phyloP scores from a whole-genome alignment of 345 rosid genomes.

The Hypericum androsaemum region DNA sequence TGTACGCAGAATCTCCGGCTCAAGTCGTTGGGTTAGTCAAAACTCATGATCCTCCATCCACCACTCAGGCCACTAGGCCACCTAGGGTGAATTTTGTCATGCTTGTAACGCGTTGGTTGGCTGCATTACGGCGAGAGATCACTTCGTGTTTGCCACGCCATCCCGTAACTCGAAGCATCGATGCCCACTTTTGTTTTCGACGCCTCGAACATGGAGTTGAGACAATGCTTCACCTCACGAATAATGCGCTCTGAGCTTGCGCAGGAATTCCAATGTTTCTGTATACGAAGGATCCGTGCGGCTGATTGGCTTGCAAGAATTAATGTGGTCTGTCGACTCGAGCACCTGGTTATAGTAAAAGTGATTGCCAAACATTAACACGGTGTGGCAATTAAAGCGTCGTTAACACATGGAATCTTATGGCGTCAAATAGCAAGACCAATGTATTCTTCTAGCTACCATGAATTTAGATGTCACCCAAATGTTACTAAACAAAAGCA shows the following conservation, averaged over 20 bases:
- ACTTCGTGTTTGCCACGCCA: neutral
- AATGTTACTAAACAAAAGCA: neutral
- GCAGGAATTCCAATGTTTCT: constrained; percentile 56
- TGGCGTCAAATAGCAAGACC: no score
- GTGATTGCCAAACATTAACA: neutral
- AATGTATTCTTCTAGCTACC: no score
- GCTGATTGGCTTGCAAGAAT: constrained; percentile 89
- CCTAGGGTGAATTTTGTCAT: no score
- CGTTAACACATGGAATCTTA: no score
- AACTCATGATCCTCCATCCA: no score
- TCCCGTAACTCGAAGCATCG: neutral
- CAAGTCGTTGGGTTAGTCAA: no score
- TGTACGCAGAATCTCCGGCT: no score
- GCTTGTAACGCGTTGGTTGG: no score
- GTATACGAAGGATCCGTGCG: constrained; percentile 71
- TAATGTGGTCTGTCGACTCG: constrained; percentile 90
- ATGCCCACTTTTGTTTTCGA: neutral
- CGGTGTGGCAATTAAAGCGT: no score
- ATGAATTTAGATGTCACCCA: no score
- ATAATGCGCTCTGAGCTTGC: constrained; percentile 42
- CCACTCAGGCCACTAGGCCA: no score
- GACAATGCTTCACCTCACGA: constrained; percentile 15
- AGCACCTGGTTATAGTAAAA: constrained; percentile 52
- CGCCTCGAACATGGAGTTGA: neutral
- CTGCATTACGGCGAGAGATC: no score